Evolutionary conservation across 2,329 filamentous ascomycete genomes (phyloP), one percentile per base, ranked within the genome.

Genomic region (Acrocalymma vagum): DNA sequence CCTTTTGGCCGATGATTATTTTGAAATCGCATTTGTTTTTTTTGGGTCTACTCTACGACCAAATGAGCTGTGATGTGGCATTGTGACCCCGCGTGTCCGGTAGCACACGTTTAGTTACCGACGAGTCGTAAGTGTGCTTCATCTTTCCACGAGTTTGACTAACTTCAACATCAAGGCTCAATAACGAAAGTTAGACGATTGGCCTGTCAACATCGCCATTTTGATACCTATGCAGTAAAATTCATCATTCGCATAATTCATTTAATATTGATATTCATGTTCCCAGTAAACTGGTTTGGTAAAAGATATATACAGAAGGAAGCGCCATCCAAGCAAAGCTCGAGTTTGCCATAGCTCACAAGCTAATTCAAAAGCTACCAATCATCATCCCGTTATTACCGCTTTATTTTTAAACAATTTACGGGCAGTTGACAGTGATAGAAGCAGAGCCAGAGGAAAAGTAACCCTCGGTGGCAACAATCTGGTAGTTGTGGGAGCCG

Each of bases 381-480:
- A 32, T 11, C 15, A 32, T 20, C 15, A 20, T 8, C 29, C 29
- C 7, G 10, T 16, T 17, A 11, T 18, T n/a, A 30, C n/a, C 8
- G 11, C 27, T 3, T n/a, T 23, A 20, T 22, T 23, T 24, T 20
- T n/a, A 13, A 29, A 9, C 17, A 21, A 24, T 33, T 55, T 58
- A 60, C 28, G 55, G 49, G 48, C 56, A 60, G 45, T 58, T 53
- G 33, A 80, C 76, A 42, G 72, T 79, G 53, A 81, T 79, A 31
- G 56, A 61, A 10, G 78, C 67, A 30, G 62, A 71, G 0, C 79
- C 78, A 42, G 65, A 71, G 61, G 75, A 78, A 55, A 71, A 69
- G 65, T 80, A 81, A 3, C 78, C 79, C 67, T 81, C 79, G 1
- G 75, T 77, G 14, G 78, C 78, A 18, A 81, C 69, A 43, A 82